These are phyloP conservation scores for Pseudodiploospora longispora DNA, from an alignment of 2,329 filamentous ascomycete genomes.

Conservation along the genomic window DNA sequence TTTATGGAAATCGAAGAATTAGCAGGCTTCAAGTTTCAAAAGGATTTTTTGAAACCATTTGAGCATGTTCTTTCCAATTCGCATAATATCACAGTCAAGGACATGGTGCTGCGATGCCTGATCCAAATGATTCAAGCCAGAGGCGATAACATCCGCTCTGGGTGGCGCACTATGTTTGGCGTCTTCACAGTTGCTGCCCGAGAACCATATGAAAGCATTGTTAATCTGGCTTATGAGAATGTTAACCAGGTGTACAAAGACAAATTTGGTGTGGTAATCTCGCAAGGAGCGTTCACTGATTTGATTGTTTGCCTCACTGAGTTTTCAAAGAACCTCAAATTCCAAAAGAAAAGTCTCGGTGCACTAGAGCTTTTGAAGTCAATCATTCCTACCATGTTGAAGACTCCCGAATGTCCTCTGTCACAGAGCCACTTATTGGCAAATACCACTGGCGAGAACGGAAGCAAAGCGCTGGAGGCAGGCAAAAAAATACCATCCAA, in stretches of 20 bases:
- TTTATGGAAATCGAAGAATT: slow-evolving; percentile 98
- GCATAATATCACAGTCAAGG: slow-evolving; percentile 84
- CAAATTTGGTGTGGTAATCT: slow-evolving; percentile 90
- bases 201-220: slow-evolving; percentile 90
- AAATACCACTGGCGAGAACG: not conserved
- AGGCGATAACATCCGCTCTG: slow-evolving; percentile 93
- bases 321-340: slow-evolving; percentile 97
- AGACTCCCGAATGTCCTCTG: slow-evolving; percentile 88
- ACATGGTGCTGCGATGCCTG: slow-evolving; percentile 90
- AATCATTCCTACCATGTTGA: slow-evolving; percentile 88
- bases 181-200: slow-evolving; percentile 93
- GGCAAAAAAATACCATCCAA: slow-evolving; percentile 53
- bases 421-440: slow-evolving; percentile 45
- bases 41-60: slow-evolving; percentile 97
- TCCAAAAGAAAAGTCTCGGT: slow-evolving; percentile 96
- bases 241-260: slow-evolving; percentile 93
- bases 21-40: slow-evolving; percentile 98
- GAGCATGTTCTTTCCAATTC: slow-evolving; percentile 96
- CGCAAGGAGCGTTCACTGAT: slow-evolving; percentile 93
- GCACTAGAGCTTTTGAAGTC: slow-evolving; percentile 93
- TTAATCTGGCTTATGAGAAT: slow-evolving; percentile 94
- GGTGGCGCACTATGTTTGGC: slow-evolving; percentile 99
- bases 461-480: slow-evolving; percentile 21
- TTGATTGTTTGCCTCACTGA: slow-evolving; percentile 93
- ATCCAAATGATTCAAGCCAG: slow-evolving; percentile 99